These are phyloP conservation scores for Colletotrichum sp. DNA, from an alignment of 2,329 filamentous ascomycete species.

Conservation along the genomic window DNA sequence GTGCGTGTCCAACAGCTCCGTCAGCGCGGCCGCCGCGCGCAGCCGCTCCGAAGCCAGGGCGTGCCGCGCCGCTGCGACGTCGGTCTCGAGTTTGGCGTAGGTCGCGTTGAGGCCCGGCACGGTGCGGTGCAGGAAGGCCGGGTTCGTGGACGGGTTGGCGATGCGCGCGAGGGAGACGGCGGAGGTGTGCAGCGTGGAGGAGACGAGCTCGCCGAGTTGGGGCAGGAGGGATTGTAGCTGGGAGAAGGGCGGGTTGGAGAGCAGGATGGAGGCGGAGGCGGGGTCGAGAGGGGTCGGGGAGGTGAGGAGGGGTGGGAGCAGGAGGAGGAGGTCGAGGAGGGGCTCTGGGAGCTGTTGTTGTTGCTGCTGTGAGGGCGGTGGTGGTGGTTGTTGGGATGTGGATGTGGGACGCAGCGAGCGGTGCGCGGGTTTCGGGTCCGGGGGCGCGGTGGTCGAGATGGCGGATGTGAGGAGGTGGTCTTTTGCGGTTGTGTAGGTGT, in stretches of 20 bases:
- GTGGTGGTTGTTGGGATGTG: conserved; percentile 20
- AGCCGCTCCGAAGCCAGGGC: conserved; percentile 44
- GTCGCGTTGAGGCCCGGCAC: conserved; percentile 53
- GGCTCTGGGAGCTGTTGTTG: conserved; percentile 41
- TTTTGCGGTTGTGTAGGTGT: conserved; percentile 54
- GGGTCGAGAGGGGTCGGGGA: conserved; percentile 38
- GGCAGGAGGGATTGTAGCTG: conserved; percentile 54
- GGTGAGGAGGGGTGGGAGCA: conserved; percentile 56
- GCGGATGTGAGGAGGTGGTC: conserved; percentile 56
- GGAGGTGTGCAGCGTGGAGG: conserved; percentile 51
- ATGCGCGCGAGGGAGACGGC: conserved; percentile 55
- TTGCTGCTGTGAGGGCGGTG: conserved; percentile 19
- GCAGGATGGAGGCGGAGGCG: conserved; percentile 45
- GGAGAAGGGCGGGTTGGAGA: conserved; percentile 55
- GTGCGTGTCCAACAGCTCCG: conserved; percentile 44
- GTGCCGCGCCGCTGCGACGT: conserved; percentile 32
- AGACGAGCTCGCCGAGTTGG: conserved; percentile 50
- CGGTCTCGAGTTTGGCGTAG: conserved; percentile 39
- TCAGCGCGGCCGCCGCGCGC: conserved; percentile 39
- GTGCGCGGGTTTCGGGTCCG: conserved; percentile 21
- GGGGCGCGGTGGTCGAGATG: conserved; percentile 49
- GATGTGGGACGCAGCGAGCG: conserved; percentile 29
- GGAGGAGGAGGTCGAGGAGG: conserved; percentile 58
- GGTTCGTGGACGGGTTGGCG: conserved; percentile 53
- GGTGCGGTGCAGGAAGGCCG: conserved; percentile 62